Percentiles rank a stretch among this genome's conserved stretches.
Conservation (phyloP, 164 flowering plant genomes). For the Vitis labrusca region DNA sequence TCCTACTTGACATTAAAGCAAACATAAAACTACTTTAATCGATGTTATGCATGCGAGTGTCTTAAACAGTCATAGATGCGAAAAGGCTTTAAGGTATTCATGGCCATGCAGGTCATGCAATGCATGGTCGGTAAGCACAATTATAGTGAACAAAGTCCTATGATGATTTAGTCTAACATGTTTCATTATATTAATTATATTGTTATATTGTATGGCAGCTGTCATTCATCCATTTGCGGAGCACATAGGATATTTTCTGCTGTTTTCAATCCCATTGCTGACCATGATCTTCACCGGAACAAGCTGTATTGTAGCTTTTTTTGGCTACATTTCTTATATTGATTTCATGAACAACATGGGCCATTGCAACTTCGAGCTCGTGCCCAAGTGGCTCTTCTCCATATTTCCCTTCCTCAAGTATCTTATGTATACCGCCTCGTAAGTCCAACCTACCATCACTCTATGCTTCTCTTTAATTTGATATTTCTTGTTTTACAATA, state of each 20-base stretch:
- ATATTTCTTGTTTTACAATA: too few relatives aligned
- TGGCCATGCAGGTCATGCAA: too few relatives aligned
- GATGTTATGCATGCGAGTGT: too few relatives aligned
- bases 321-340: conserved; percentile 20
- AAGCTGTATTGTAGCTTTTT: conserved; percentile 12
- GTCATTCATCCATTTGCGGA: conserved; percentile 37
- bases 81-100: too few relatives aligned
- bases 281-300: conserved; percentile 8
- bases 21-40: too few relatives aligned
- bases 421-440: conserved; percentile 9
- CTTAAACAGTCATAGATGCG: too few relatives aligned
- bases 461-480: not conserved
- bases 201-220: conserved; percentile 5
- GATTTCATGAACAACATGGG: conserved; percentile 42
- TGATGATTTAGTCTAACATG: too few relatives aligned
- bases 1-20: too few relatives aligned
- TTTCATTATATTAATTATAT: not conserved
- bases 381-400: conserved; percentile 26
- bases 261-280: conserved; percentile 26
- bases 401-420: conserved; percentile 17
- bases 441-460: not conserved
- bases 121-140: too few relatives aligned
- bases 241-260: conserved; percentile 26
- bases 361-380: conserved; percentile 40
- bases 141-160: too few relatives aligned